Percentiles rank a stretch among this genome's conserved stretches.
These are phyloP conservation scores for Aspergillus fischeri DNA, from an alignment of 2,329 filamentous ascomycete species.

Conservation along the genomic window DNA sequence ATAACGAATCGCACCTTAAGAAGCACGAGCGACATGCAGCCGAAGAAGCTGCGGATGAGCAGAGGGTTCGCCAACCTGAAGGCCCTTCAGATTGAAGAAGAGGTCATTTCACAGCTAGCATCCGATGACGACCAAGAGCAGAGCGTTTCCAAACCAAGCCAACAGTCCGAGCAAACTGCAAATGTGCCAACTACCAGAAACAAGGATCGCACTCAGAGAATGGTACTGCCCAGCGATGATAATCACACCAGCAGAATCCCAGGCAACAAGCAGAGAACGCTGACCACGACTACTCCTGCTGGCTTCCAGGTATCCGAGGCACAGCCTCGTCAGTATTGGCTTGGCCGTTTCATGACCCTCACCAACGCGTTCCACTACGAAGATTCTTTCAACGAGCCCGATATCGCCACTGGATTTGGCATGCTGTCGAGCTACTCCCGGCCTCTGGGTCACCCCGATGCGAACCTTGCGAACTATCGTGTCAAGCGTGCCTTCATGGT, in stretches of 20 bases:
- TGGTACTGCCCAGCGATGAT: conserved; percentile 7
- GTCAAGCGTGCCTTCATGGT: conserved; percentile 32
- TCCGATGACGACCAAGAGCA: background rate
- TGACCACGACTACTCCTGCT: conserved; percentile 3
- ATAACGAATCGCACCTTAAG: background rate
- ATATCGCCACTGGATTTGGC: conserved; percentile 22
- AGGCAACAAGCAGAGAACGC: conserved; percentile 1
- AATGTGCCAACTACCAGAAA: conserved; percentile 3
- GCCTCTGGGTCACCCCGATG: conserved; percentile 9
- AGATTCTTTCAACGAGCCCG: conserved; percentile 28
- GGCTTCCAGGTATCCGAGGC: conserved; percentile 19
- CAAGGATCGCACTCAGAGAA: conserved; percentile 9
- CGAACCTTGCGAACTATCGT: conserved; percentile 17
- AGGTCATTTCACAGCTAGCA: background rate
- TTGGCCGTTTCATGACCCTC: conserved; percentile 29
- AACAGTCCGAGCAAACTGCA: background rate
- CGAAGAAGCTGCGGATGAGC: conserved; percentile 1
- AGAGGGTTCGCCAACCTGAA: conserved; percentile 4
- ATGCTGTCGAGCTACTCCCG: conserved; percentile 20
- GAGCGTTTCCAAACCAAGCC: background rate
- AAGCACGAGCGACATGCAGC: background rate
- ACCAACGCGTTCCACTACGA: conserved; percentile 29
- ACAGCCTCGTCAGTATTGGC: conserved; percentile 27
- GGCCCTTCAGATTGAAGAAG: background rate
- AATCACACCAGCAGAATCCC: background rate